Percentiles rank a stretch among this genome's conserved stretches.
Conservation (phyloP, 805 yeast species). For the Candida pseudoglaebosa region DNA sequence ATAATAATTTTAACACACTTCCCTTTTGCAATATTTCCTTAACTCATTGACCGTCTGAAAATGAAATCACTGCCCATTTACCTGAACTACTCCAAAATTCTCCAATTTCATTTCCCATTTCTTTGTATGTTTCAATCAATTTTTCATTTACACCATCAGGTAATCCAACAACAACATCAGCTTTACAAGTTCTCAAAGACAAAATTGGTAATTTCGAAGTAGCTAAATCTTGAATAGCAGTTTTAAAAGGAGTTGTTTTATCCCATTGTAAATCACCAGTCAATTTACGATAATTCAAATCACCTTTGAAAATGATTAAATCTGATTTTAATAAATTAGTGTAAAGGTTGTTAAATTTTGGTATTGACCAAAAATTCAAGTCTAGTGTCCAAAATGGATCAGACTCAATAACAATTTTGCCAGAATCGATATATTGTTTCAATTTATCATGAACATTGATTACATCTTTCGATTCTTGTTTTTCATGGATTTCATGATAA, state of each 20-base stretch:
- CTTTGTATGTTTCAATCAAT: slow-evolving; percentile 57
- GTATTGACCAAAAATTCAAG: slow-evolving; percentile 70
- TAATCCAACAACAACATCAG: slow-evolving; percentile 91
- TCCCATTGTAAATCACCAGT: slow-evolving; percentile 92
- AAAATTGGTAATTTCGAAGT: slow-evolving; percentile 58
- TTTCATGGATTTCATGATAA: slow-evolving; percentile 41
- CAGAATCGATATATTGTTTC: slow-evolving; percentile 15
- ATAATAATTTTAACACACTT: too few relatives aligned
- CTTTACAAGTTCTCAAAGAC: slow-evolving; percentile 89
- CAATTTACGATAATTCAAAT: slow-evolving; percentile 89
- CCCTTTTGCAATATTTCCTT: too few relatives aligned
- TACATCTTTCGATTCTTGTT: slow-evolving; percentile 14
- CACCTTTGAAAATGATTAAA: slow-evolving; percentile 88
- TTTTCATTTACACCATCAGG: slow-evolving; percentile 67
- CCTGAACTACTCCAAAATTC: slow-evolving; percentile 86
- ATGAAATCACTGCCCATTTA: slow-evolving; percentile 81
- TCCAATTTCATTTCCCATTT: slow-evolving; percentile 56
- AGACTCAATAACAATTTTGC: slow-evolving; percentile 31
- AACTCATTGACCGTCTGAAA: slow-evolving; percentile 12
- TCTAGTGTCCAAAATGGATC: slow-evolving; percentile 86
- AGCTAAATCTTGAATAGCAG: slow-evolving; percentile 69
- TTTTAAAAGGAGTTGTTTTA: slow-evolving; percentile 66
- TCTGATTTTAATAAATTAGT: slow-evolving; percentile 58
- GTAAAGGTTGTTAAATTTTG: slow-evolving; percentile 61
- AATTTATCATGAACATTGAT: slow-evolving; percentile 19